These are phyloP conservation scores for Naganishia liquefaciens DNA, from an alignment of 1,284 basidiomycete genomes.

Conservation along the genomic window DNA sequence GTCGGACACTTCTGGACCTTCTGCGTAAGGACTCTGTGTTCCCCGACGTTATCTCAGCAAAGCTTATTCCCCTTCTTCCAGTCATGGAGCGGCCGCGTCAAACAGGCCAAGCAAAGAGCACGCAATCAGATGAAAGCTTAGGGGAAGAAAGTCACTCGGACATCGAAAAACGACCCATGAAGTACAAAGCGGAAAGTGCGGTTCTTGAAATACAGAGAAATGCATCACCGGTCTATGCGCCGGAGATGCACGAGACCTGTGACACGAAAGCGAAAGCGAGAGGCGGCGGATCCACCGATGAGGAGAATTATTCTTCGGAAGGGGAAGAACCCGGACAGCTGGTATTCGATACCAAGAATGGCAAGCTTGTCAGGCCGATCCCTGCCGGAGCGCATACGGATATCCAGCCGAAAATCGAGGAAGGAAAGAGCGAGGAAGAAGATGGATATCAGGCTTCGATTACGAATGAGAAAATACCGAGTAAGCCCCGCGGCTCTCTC, in stretches of 20 bases:
- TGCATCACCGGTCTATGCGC: neutral
- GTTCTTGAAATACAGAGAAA: neutral
- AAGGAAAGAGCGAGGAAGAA: slow-evolving; percentile 28
- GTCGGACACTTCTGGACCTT: neutral
- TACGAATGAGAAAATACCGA: slow-evolving; percentile 5
- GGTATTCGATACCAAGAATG: slow-evolving; percentile 6
- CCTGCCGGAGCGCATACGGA: no score
- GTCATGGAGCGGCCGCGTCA: neutral
- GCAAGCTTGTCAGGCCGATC: neutral
- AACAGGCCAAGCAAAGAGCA: neutral
- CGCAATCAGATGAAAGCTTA: neutral
- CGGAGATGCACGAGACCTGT: neutral
- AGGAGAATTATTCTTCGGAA: neutral
- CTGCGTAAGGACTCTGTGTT: neutral
- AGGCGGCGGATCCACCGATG: neutral
- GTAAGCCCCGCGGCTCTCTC: neutral
- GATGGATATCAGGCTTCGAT: slow-evolving; percentile 2
- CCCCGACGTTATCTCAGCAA: neutral
- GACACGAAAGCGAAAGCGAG: no score
- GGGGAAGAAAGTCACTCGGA: neutral
- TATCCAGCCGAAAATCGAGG: neutral
- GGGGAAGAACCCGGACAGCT: slow-evolving; percentile 6
- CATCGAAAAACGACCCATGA: neutral
- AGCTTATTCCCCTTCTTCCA: neutral
- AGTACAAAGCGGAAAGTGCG: neutral